A percentile compares a stretch with the other conserved stretches of the same genome.
These are phyloP conservation scores for Nadsonia commutata DNA, from an alignment of 1,139 yeast genomes.

Conservation along the genomic window DNA sequence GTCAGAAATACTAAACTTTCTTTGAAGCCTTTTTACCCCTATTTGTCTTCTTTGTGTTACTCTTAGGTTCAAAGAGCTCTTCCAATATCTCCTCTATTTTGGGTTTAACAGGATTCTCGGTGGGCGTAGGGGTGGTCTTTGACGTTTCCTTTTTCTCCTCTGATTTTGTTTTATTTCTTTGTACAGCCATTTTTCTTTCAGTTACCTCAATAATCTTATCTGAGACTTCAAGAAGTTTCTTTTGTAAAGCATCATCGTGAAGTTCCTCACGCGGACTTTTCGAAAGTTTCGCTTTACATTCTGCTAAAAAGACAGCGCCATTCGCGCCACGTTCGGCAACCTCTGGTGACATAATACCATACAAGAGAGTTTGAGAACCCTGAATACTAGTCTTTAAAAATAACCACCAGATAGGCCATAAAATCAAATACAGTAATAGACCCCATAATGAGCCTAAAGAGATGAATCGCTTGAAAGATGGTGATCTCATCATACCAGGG, in stretches of 20 bases:
- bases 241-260: background rate
- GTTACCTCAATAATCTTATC: background rate
- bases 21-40: background rate
- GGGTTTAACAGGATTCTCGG: background rate
- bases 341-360: conserved; percentile 36
- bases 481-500: conserved; percentile 85
- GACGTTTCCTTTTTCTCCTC: too few relatives aligned
- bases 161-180: background rate
- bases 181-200: background rate
- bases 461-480: conserved; percentile 64
- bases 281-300: background rate
- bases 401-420: conserved; percentile 75
- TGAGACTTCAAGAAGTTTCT: background rate
- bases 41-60: background rate
- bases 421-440: conserved; percentile 43
- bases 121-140: background rate
- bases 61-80: background rate
- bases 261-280: background rate
- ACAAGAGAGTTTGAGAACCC: conserved; percentile 69
- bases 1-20: background rate
- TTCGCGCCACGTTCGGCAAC: background rate
- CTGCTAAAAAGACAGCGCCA: background rate
- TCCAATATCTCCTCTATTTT: background rate
- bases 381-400: conserved; percentile 57
- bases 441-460: conserved; percentile 70